phyloP scores from a whole-genome alignment of 768 basidiomycete species.

The Rhodosporidiobolus odoratus region DNA sequence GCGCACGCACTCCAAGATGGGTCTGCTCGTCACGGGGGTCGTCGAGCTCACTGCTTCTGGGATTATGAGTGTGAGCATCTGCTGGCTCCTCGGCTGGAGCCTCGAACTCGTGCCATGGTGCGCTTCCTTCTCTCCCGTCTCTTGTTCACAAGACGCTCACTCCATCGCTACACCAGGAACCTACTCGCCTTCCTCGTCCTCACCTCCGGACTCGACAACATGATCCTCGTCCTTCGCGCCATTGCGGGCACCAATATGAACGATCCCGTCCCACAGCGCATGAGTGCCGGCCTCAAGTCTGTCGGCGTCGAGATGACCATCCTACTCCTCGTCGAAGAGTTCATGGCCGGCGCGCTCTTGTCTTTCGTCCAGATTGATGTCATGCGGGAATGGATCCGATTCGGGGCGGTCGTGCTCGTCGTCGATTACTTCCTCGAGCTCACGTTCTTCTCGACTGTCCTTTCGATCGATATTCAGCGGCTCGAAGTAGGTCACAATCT shows the following conservation, averaged over 20 bases:
- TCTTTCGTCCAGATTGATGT: conserved; percentile 59
- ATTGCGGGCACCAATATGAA: conserved; percentile 79
- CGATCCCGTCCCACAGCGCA: conserved; percentile 80
- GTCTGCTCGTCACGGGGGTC: conserved; percentile 85
- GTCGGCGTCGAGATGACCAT: conserved; percentile 88
- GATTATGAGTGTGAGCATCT: conserved; percentile 86
- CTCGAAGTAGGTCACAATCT: conserved; percentile 62
- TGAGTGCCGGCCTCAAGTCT: conserved; percentile 79
- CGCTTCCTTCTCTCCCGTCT: conserved; percentile 37
- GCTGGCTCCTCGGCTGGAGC: conserved; percentile 79
- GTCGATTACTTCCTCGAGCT: conserved; percentile 97
- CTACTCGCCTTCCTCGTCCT: conserved; percentile 80
- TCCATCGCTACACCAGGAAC: conserved; percentile 35
- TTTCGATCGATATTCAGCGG: conserved; percentile 92
- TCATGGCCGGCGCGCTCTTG: conserved; percentile 68
- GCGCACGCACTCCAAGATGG: conserved; percentile 68
- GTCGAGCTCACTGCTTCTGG: conserved; percentile 92
- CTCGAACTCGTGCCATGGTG: conserved; percentile 87
- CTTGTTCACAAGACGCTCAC: conserved; percentile 5
- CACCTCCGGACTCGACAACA: conserved; percentile 94
- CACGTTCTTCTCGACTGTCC: conserved; percentile 88
- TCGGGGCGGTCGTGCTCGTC: conserved; percentile 87
- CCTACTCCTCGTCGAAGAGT: conserved; percentile 82
- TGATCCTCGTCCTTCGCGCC: conserved; percentile 78
- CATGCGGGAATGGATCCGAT: conserved; percentile 85